Evolutionary conservation across 2,329 filamentous ascomycete genomes (phyloP), one percentile per base, ranked within the genome.

Genomic region (Cytospora chrysosperma): DNA sequence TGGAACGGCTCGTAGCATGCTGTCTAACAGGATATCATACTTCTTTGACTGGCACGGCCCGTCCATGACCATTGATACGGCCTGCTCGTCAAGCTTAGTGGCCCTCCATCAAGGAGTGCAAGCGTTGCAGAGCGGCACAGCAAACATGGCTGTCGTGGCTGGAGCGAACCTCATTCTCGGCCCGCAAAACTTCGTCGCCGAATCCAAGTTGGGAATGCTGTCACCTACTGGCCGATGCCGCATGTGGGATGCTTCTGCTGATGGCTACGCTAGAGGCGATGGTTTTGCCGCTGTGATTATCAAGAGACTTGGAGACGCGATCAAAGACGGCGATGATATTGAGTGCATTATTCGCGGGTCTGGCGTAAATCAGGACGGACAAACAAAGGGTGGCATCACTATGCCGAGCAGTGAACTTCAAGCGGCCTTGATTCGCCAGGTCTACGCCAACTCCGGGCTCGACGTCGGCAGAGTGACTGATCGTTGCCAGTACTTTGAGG

Each of bases 241-340:
- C 19, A 76, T 76, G 67, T 83, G 78, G 70, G 82, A 84, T 65
- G 69, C 70, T 0, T 68, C 70, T 9, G 83, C 79, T 0, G 75
- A 82, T 62, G 84, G 83, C 0, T 85, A 85, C 66, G 81, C 76
- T 1, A 75, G 82, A 21, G 83, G 81, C 3, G 83, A 85, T 65
- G 83, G 82, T 2, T 69, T 80, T 15, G 79, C 74, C 0, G 73
- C 77, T 3, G 40, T 85, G 0, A 65, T 84, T 0, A 65, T 85
- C 3, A 85, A 85, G 70, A 75, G 70, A 1, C 70, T 76, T 24
- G 75, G 75, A 13, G 73, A 74, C 43, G 84, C 84, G 1, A 62
- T 85, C 10, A 70, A 70, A 6, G 82, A 82, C 56, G 79, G 79
- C 0, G 75, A 77, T 52, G 24, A 65, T 0, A 78, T 82, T 52